Percentiles rank a stretch among this genome's conserved stretches.
These are phyloP conservation scores for Pseudogymnoascus sp. DNA, from an alignment of 2,329 filamentous ascomycete genomes.

Conservation along the genomic window DNA sequence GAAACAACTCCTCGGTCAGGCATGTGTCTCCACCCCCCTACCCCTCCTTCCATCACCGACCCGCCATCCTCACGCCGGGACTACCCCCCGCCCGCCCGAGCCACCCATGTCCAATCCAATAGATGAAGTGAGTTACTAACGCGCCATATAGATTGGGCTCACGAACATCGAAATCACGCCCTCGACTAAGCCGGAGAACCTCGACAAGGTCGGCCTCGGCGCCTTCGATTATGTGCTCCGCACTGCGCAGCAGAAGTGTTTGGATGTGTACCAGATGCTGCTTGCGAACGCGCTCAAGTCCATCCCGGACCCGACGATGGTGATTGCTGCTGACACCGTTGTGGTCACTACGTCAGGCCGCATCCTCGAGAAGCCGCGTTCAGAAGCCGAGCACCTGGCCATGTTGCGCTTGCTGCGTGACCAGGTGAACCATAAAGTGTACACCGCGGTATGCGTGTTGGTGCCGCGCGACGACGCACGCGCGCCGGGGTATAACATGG, in stretches of 20 bases:
- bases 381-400: conserved; percentile 67
- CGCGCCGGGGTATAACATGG: conserved; percentile 78
- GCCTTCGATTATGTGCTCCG: conserved; percentile 87
- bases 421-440: conserved; percentile 67
- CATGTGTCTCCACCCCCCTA: conserved; percentile 27
- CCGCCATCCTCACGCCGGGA: not conserved
- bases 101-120: not conserved
- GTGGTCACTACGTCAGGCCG: conserved; percentile 67
- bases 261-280: conserved; percentile 49
- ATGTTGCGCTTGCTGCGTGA: conserved; percentile 82
- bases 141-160: conserved; percentile 58
- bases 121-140: conserved; percentile 4
- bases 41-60: conserved; percentile 7
- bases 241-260: conserved; percentile 76
- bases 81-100: not conserved
- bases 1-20: conserved; percentile 68
- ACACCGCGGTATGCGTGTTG: conserved; percentile 78
- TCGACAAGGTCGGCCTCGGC: conserved; percentile 63
- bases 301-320: conserved; percentile 62
- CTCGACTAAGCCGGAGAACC: conserved; percentile 75
- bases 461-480: conserved; percentile 71
- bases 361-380: conserved; percentile 86
- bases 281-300: conserved; percentile 32
- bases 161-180: conserved; percentile 75
- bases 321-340: conserved; percentile 86